Evolutionary conservation across 2,329 filamentous ascomycete species (phyloP), one percentile per base, ranked within the genome.

Genomic region (Sporothrix phasma): DNA sequence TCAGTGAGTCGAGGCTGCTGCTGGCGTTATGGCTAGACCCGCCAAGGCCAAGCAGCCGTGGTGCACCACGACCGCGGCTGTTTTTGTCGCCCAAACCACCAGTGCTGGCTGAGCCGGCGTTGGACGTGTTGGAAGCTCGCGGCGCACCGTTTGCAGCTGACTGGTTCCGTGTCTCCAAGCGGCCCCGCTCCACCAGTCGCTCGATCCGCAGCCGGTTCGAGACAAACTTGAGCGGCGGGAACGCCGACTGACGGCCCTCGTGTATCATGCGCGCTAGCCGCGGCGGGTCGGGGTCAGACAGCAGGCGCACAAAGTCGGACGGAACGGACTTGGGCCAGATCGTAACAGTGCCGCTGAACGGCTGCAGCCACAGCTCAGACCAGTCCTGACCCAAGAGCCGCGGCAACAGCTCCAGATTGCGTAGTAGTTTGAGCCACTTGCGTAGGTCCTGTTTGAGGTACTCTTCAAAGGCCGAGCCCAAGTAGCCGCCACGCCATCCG

Each of bases 371-470:
- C 24, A 99, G 86, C 75, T 96, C 89, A 65, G 88, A 92, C 94
- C 94, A 99, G 74, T 99, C 94, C 74, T 97, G 93, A 2, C 92
- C 93, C 24, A 97, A 76, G 0, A 91, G 92, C 0, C 94, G 86
- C 0, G 94, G 94, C 0, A 99, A 83, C 3, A 99, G 81, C 75
- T 99, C 94, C 0, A 97, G 83, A 72, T 97, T 92, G 1, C 92
- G 88, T 47, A 97, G 83, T 22, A 99, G 93, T 73, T 94, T 94
- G 45, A 99, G 85, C 92, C 94, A 99, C 78, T 99, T 99, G 71
- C 90, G 95, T 69, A 99, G 82, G 74, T 99, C 94, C 26, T 99
- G 85, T 75, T 97, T 97, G 73, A 99, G 84, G 73, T 94, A 96
- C 74, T 97, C 92, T 75, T 99, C 94, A 5, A 89, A 85, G 0